Evolutionary conservation across 208 protist species (phyloP).

Genomic region (Wallacemonas sp.): DNA sequence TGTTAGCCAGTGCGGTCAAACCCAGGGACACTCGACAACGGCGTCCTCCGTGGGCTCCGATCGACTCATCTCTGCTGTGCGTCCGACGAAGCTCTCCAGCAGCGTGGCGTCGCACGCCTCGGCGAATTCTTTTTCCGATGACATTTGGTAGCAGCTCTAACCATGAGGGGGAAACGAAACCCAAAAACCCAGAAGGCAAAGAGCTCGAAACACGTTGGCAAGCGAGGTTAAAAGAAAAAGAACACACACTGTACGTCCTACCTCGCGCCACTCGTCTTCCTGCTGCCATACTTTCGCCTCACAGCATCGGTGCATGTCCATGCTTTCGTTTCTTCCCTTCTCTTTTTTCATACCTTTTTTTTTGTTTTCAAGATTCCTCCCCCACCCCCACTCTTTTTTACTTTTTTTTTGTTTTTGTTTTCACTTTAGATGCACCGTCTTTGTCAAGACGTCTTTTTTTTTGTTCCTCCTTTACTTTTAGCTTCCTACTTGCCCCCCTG

Average conservation of each 20-base stretch:
- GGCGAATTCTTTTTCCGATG: not conserved
- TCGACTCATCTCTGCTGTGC: not conserved
- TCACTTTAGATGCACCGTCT: constrained; percentile 18
- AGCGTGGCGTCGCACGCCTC: constrained; percentile 13
- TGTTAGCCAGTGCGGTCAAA: constrained; percentile 30
- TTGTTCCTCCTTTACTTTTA: constrained; percentile 11
- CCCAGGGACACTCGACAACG: constrained; percentile 38
- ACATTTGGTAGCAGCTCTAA: constrained; percentile 1
- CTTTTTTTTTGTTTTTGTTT: constrained; percentile 19
- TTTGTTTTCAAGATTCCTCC: constrained; percentile 17
- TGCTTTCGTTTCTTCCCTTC: not conserved
- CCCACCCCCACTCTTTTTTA: constrained; percentile 4
- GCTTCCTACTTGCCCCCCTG: not conserved
- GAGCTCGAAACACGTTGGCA: too few species aligned
- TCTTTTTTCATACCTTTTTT: not conserved
- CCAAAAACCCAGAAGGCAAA: too few species aligned
- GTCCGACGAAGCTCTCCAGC: not conserved
- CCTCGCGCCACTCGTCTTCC: not conserved
- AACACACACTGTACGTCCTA: not conserved
- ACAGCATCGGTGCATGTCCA: not conserved
- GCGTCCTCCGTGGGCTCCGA: constrained; percentile 27
- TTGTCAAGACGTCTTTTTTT: constrained; percentile 22
- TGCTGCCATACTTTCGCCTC: not conserved
- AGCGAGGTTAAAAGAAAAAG: not conserved
- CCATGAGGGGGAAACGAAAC: not conserved